A percentile compares a stretch with the other conserved stretches of the same genome.
These are phyloP conservation scores for Crithidia thermophila DNA, from an alignment of 208 protist genomes.

Conservation along the genomic window DNA sequence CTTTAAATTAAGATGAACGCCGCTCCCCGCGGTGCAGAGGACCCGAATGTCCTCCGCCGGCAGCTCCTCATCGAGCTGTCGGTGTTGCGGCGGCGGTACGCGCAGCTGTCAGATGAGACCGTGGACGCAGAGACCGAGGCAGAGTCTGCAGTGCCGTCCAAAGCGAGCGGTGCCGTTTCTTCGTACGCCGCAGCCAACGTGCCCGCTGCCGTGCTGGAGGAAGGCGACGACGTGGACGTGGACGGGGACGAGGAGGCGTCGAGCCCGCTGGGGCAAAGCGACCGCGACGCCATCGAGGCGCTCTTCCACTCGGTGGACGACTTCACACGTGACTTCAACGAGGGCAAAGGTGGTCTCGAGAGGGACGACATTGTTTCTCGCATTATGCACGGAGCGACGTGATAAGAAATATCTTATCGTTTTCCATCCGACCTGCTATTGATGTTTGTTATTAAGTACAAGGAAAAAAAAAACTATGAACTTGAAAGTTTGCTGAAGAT, in stretches of 20 bases:
- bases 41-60: conserved; percentile 7
- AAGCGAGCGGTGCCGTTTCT: not conserved
- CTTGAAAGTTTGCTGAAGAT: no score
- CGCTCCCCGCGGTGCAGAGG: not conserved
- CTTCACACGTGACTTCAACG: conserved; percentile 80
- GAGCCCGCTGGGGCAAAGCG: conserved; percentile 60
- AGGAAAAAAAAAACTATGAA: no score
- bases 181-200: no score
- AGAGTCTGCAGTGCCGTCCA: not conserved
- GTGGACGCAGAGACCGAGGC: not conserved
- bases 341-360: conserved; percentile 53
- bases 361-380: conserved; percentile 36
- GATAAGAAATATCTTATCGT: not conserved
- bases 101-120: not conserved
- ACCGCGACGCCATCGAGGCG: conserved; percentile 86
- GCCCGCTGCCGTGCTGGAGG: no score
- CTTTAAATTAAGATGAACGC: no score
- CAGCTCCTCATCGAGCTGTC: conserved; percentile 36
- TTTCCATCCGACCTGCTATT: no score
- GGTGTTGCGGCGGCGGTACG: conserved; percentile 24
- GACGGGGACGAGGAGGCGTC: not conserved
- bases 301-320: conserved; percentile 83
- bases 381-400: conserved; percentile 10
- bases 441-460: no score
- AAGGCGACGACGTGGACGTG: not conserved